A percentile compares a stretch with the other conserved stretches of the same genome.
Evolutionary conservation across 1,284 basidiomycete genomes (phyloP).

Genomic region (Chiua sp.): DNA sequence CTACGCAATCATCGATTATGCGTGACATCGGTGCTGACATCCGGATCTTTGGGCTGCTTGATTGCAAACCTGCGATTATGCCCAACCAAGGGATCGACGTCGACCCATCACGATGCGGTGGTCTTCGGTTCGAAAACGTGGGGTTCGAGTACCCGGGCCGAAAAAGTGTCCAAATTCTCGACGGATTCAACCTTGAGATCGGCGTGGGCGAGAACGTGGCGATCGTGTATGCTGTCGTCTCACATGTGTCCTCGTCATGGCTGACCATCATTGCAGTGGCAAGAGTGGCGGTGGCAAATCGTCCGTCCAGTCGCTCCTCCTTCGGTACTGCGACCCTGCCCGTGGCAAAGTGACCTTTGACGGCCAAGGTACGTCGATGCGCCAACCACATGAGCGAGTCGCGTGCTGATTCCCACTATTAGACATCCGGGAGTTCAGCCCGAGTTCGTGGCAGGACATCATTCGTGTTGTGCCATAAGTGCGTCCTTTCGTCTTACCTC

Average conservation of each 20-base stretch:
- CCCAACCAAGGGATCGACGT: slow-evolving; percentile 65
- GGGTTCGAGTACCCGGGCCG: slow-evolving; percentile 89
- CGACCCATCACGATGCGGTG: slow-evolving; percentile 60
- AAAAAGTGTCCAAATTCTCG: slow-evolving; percentile 77
- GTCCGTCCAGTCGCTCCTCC: slow-evolving; percentile 86
- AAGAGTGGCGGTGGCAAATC: slow-evolving; percentile 92
- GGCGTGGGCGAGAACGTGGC: slow-evolving; percentile 87
- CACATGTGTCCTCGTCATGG: neutral
- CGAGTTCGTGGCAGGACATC: slow-evolving; percentile 83
- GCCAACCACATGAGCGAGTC: no score
- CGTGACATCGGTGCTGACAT: slow-evolving; percentile 92
- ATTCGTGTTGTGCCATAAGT: slow-evolving; percentile 90
- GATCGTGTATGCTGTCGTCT: slow-evolving; percentile 71
- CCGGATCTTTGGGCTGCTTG: slow-evolving; percentile 93
- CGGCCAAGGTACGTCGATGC: slow-evolving; percentile 68
- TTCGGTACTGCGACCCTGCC: slow-evolving; percentile 94
- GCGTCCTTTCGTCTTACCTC: slow-evolving; percentile 1
- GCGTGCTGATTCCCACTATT: neutral
- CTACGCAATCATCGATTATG: slow-evolving; percentile 76
- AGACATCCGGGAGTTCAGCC: slow-evolving; percentile 87
- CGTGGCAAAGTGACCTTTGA: slow-evolving; percentile 85
- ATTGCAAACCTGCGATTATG: slow-evolving; percentile 76
- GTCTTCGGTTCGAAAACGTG: slow-evolving; percentile 80
- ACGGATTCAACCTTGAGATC: slow-evolving; percentile 80
- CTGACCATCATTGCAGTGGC: slow-evolving; percentile 55